A percentile compares a stretch with the other conserved stretches of the same genome.
These are phyloP conservation scores for Clonostachys solani DNA, from an alignment of 2,329 filamentous ascomycete genomes.

Conservation along the genomic window DNA sequence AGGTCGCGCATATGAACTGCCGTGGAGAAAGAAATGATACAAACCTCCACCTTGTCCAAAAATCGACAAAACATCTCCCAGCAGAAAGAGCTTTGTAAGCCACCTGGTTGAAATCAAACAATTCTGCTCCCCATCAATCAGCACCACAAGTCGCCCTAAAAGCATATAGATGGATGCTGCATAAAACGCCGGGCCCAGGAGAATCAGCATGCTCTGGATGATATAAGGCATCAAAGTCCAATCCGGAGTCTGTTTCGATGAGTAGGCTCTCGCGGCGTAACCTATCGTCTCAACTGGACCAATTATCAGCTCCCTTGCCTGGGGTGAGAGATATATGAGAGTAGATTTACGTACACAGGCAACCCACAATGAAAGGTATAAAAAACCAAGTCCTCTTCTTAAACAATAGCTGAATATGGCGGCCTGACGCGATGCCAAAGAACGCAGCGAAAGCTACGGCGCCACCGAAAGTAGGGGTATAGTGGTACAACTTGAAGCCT, in stretches of 20 bases:
- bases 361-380: slow-evolving; percentile 43
- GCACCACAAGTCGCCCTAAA: slow-evolving; percentile 28
- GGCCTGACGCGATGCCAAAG: slow-evolving; percentile 22
- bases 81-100: slow-evolving; percentile 43
- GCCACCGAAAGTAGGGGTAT: slow-evolving; percentile 32
- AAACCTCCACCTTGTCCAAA: slow-evolving; percentile 9
- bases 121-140: slow-evolving; percentile 24
- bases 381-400: slow-evolving; percentile 40
- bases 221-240: slow-evolving; percentile 22
- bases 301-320: neutral
- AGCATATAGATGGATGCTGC: slow-evolving; percentile 39
- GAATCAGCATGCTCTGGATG: slow-evolving; percentile 24
- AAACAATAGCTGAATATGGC: slow-evolving; percentile 31
- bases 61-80: slow-evolving; percentile 40
- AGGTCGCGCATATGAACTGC: no score
- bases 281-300: slow-evolving; percentile 6
- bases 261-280: slow-evolving; percentile 41
- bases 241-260: slow-evolving; percentile 22
- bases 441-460: slow-evolving; percentile 32
- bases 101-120: slow-evolving; percentile 32
- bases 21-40: neutral
- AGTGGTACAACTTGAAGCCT: slow-evolving; percentile 27
- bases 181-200: slow-evolving; percentile 30
- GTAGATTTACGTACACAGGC: slow-evolving; percentile 28
- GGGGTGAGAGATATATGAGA: no score